A percentile compares a stretch with the other conserved stretches of the same genome.
These are phyloP conservation scores for Trypanosoma scelopori DNA, from an alignment of 208 protist genomes.

Conservation along the genomic window DNA sequence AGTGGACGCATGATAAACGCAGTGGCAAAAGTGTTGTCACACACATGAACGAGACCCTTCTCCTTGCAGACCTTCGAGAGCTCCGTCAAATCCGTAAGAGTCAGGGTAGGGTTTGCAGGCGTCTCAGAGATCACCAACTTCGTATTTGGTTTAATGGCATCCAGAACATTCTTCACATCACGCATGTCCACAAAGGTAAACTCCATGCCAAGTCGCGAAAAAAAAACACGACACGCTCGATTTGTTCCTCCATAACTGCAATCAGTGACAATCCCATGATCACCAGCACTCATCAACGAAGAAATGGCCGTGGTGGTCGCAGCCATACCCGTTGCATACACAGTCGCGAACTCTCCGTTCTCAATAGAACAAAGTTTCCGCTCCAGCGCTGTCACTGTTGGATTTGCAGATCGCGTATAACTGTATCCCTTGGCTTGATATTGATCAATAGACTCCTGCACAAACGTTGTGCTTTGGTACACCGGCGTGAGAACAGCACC, in stretches of 20 bases:
- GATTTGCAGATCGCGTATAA: constrained; percentile 94
- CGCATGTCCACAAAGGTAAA: constrained; percentile 94
- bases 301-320: constrained; percentile 91
- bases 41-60: constrained; percentile 86
- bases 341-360: constrained; percentile 85
- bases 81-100: constrained; percentile 89
- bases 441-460: constrained; percentile 86
- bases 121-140: constrained; percentile 96
- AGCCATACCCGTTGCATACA: constrained; percentile 90
- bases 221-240: constrained; percentile 85
- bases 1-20: constrained; percentile 95
- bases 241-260: constrained; percentile 97
- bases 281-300: constrained; percentile 85
- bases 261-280: constrained; percentile 92
- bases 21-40: constrained; percentile 97
- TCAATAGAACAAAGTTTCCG: constrained; percentile 88
- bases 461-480: constrained; percentile 88
- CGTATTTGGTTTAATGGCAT: constrained; percentile 85
- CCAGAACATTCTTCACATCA: constrained; percentile 82
- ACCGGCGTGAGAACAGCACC: constrained; percentile 89
- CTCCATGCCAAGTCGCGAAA: constrained; percentile 88
- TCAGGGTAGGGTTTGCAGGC: constrained; percentile 95
- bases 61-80: constrained; percentile 85
- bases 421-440: constrained; percentile 87
- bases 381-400: constrained; percentile 92